Percentiles rank a stretch among this genome's conserved stretches.
These are phyloP conservation scores for Tardiomyces depauwii DNA, from an alignment of 1,139 yeast genomes.

Conservation along the genomic window DNA sequence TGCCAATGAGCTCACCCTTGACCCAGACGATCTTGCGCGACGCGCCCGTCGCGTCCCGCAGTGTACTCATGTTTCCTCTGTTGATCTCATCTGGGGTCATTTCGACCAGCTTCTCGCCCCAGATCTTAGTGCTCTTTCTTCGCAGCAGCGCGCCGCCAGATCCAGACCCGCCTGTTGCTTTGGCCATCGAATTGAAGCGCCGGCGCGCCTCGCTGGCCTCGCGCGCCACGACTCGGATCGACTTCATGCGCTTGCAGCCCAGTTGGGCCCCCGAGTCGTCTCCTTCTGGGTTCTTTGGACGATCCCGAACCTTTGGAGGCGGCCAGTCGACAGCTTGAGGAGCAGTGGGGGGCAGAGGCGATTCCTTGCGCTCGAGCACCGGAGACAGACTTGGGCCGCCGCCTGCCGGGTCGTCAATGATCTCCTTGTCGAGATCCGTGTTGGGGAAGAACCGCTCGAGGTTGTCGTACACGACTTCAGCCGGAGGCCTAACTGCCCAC, in stretches of 20 bases:
- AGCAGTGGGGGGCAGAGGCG: constrained; percentile 18
- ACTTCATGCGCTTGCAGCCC: constrained; percentile 50
- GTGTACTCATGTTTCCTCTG: constrained; percentile 39
- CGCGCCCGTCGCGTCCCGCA: constrained; percentile 54
- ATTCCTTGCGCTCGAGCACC: constrained; percentile 5
- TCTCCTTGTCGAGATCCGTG: constrained; percentile 86
- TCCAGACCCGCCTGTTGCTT: constrained; percentile 15
- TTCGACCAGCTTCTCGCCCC: constrained; percentile 94
- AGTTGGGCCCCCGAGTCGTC: neutral
- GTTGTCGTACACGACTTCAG: constrained; percentile 86
- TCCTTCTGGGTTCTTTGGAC: neutral
- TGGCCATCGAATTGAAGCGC: constrained; percentile 22
- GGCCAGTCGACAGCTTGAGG: constrained; percentile 6
- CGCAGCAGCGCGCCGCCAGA: constrained; percentile 27
- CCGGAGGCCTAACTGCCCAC: constrained; percentile 78
- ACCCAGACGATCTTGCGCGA: constrained; percentile 93
- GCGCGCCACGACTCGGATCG: constrained; percentile 83
- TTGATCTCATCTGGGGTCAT: constrained; percentile 67
- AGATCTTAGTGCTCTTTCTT: constrained; percentile 83
- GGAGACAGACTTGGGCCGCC: neutral
- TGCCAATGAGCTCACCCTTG: constrained; percentile 92
- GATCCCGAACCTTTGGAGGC: neutral
- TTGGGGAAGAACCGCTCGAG: constrained; percentile 87
- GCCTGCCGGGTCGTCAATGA: constrained; percentile 48
- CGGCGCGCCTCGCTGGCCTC: constrained; percentile 67